Conservation (phyloP, 108 stramenopile genomes). For the Cyclostephanos invisitatus region DNA sequence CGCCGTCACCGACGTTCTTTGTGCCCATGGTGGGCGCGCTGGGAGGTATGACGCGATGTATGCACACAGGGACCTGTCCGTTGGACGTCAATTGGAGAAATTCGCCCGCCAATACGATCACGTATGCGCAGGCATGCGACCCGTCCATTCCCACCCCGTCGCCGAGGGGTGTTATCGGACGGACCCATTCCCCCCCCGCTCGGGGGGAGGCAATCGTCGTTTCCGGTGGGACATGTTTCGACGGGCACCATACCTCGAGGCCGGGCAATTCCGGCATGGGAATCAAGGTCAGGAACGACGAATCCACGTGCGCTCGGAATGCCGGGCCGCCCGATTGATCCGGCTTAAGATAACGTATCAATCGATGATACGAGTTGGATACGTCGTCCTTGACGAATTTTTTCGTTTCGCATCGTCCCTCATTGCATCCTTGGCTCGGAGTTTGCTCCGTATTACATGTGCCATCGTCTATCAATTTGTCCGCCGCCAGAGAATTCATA, state of each 20-base stretch:
- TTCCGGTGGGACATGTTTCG: background rate
- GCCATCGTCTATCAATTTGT: slow-evolving; percentile 44
- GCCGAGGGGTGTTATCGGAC: slow-evolving; percentile 19
- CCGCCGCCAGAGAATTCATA: slow-evolving; percentile 24
- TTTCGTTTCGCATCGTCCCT: background rate
- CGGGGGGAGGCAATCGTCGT: background rate
- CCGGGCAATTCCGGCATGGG: slow-evolving; percentile 50
- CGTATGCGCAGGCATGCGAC: slow-evolving; percentile 11
- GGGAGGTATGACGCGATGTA: slow-evolving; percentile 47
- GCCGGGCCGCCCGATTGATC: slow-evolving; percentile 11
- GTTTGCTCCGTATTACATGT: background rate
- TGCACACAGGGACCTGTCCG: slow-evolving; percentile 40
- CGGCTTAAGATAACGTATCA: slow-evolving; percentile 47
- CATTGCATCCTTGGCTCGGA: too few relatives aligned
- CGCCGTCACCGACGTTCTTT: background rate
- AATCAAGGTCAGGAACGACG: slow-evolving; percentile 43
- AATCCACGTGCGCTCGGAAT: slow-evolving; percentile 44
- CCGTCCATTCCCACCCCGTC: background rate
- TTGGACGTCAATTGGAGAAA: slow-evolving; percentile 40
- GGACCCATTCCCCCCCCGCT: slow-evolving; percentile 38
- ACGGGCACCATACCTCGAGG: slow-evolving; percentile 50
- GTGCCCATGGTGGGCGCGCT: slow-evolving; percentile 7
- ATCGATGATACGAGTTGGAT: slow-evolving; percentile 45
- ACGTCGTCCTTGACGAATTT: slow-evolving; percentile 5
- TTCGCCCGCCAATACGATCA: slow-evolving; percentile 45